Percentiles rank a stretch among this genome's conserved stretches.
Evolutionary conservation across 441 rosid genomes (phyloP).

Genomic region (Sinapis alba): DNA sequence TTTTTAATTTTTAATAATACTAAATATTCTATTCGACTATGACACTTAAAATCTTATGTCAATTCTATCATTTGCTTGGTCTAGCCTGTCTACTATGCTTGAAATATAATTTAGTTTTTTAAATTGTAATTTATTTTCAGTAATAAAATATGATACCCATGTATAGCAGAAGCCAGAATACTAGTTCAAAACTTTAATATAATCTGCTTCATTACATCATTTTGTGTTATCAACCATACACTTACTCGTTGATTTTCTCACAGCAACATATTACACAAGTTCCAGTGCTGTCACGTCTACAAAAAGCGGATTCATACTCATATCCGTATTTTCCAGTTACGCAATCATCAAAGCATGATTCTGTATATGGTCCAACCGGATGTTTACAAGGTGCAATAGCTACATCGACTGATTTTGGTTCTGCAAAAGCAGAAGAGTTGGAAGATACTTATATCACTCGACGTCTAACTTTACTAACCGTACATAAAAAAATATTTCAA

Average conservation of each 20-base stretch:
- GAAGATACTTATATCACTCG: neutral
- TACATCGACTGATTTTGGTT: neutral
- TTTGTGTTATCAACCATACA: neutral
- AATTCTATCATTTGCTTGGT: too few relatives aligned
- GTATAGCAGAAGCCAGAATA: too few relatives aligned
- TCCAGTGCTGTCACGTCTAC: neutral
- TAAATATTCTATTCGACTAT: too few relatives aligned
- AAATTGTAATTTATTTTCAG: too few relatives aligned
- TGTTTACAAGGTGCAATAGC: neutral
- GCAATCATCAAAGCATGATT: neutral
- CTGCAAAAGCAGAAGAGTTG: neutral
- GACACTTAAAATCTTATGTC: too few relatives aligned
- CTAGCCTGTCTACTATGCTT: too few relatives aligned
- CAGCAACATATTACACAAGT: neutral
- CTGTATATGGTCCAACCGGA: neutral
- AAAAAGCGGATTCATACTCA: neutral
- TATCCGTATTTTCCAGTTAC: neutral
- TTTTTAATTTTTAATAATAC: too few relatives aligned
- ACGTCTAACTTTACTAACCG: neutral
- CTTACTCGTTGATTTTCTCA: neutral
- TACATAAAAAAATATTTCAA: too few relatives aligned
- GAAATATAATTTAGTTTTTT: too few relatives aligned
- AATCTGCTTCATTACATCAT: too few relatives aligned
- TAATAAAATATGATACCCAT: too few relatives aligned
- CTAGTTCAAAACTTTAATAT: too few relatives aligned